Conservation (phyloP, 2,329 filamentous ascomycete species). For the Corinectria fuckeliana region DNA sequence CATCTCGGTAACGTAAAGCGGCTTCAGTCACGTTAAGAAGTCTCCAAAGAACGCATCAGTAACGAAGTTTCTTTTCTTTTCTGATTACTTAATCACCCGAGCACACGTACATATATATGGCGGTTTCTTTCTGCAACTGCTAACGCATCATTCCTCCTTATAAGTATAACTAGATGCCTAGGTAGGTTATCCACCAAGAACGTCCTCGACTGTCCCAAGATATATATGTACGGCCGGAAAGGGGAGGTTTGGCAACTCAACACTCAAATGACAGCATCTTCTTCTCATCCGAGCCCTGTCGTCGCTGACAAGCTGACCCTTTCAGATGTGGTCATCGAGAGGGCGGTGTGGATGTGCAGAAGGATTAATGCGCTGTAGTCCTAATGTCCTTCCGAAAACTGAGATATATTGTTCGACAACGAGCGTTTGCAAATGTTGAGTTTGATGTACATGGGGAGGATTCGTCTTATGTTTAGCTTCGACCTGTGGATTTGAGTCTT, state of each 20-base stretch:
- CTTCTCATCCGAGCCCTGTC: not conserved
- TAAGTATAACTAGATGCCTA: no score
- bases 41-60: not conserved
- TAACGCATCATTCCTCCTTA: no score
- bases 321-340: not conserved
- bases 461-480: conserved; percentile 1
- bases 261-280: not conserved
- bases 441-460: not conserved
- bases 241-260: not conserved
- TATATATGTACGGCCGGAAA: no score
- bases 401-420: not conserved
- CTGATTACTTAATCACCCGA: no score
- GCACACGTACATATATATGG: no score
- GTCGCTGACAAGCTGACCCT: not conserved
- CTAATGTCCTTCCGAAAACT: not conserved
- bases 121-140: no score
- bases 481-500: no score
- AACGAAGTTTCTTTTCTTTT: no score
- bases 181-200: not conserved
- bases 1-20: not conserved
- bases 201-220: not conserved
- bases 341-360: not conserved
- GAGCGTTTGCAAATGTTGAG: not conserved
- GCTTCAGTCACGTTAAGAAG: not conserved
- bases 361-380: not conserved